Percentiles rank a stretch among this genome's conserved stretches.
Conservation (phyloP, 768 basidiomycete species). For the Lactifluus pinguis region DNA sequence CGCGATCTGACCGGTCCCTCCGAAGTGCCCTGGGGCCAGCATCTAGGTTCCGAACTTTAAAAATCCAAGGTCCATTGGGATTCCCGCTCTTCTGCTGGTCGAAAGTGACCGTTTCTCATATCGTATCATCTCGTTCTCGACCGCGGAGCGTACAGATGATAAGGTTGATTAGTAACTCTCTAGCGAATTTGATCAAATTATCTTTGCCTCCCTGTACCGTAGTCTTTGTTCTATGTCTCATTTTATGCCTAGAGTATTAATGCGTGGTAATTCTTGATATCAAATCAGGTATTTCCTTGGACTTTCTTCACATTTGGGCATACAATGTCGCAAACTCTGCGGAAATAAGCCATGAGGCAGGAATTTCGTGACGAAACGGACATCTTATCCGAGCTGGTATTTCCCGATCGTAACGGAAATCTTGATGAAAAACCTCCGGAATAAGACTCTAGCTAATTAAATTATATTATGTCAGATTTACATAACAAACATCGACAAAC, state of each 20-base stretch:
- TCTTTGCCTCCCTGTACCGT: neutral
- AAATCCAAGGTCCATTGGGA: neutral
- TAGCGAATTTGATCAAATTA: neutral
- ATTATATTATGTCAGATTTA: slow-evolving; percentile 5
- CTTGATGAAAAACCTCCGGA: slow-evolving; percentile 12
- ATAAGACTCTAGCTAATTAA: neutral
- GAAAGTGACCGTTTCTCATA: neutral
- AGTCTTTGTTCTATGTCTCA: neutral
- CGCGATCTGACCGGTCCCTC: slow-evolving; percentile 11
- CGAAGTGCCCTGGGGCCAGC: slow-evolving; percentile 3
- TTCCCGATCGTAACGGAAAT: too few relatives aligned
- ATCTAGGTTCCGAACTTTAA: slow-evolving; percentile 11
- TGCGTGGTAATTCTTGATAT: neutral
- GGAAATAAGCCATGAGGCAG: slow-evolving; percentile 9
- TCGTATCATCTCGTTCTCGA: too few relatives aligned
- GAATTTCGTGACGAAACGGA: neutral
- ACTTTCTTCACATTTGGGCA: neutral
- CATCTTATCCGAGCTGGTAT: neutral
- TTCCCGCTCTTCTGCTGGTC: neutral
- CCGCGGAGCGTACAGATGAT: too few relatives aligned
- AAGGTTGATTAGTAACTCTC: too few relatives aligned
- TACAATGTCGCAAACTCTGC: neutral
- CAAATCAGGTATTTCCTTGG: neutral
- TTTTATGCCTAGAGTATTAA: neutral
- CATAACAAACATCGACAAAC: neutral